Evolutionary conservation across 768 basidiomycete species (phyloP).

Genomic region (Pleurotus citrinopileatus): DNA sequence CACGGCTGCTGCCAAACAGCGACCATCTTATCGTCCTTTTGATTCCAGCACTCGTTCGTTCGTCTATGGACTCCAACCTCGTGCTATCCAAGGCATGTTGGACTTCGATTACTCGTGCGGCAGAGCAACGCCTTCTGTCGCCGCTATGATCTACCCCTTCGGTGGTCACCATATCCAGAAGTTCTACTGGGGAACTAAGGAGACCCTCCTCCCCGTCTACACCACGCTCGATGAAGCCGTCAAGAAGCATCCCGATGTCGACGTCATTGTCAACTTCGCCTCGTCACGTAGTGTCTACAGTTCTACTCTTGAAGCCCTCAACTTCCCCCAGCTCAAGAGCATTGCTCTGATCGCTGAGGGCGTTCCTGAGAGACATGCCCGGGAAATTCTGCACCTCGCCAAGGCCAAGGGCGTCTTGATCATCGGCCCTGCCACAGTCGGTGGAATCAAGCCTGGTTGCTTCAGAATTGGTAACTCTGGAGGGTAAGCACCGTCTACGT

Average conservation of each 20-base stretch:
- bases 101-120: constrained; percentile 99
- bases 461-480: constrained; percentile 99
- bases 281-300: constrained; percentile 91
- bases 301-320: constrained; percentile 89
- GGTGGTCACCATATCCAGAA: constrained; percentile 99
- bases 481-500: constrained; percentile 51
- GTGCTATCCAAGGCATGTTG: constrained; percentile 94
- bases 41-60: constrained; percentile 93
- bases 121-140: constrained; percentile 85
- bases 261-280: constrained; percentile 98
- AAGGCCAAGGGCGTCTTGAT: constrained; percentile 85
- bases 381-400: constrained; percentile 92
- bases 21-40: constrained; percentile 89
- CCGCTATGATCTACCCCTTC: constrained; percentile 99
- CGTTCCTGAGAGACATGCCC: constrained; percentile 96
- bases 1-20: constrained; percentile 36
- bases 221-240: constrained; percentile 88
- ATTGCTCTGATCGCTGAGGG: constrained; percentile 98
- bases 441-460: constrained; percentile 99
- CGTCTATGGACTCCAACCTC: constrained; percentile 97
- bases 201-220: constrained; percentile 97
- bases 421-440: constrained; percentile 94
- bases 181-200: constrained; percentile 99
- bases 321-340: constrained; percentile 48
- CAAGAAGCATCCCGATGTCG: constrained; percentile 93